Conservation (phyloP, 805 yeast species). For the Candida suzukii region DNA sequence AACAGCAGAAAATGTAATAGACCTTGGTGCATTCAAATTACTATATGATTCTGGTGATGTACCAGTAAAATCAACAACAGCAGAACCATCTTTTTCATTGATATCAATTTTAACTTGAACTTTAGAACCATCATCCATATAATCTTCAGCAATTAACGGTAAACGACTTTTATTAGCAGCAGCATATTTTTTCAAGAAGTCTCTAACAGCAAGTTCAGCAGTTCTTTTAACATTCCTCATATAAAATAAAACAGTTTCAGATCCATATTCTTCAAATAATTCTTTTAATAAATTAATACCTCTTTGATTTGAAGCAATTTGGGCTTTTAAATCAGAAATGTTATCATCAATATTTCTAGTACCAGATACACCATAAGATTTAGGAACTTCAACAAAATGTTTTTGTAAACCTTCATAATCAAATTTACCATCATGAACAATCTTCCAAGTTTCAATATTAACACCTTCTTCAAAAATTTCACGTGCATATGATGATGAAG, state of each 20-base stretch:
- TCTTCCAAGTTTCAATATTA: constrained; percentile 66
- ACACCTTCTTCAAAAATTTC: constrained; percentile 89
- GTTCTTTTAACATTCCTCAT: constrained; percentile 79
- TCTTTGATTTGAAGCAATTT: constrained; percentile 80
- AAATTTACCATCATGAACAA: constrained; percentile 68
- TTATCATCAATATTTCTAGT: constrained; percentile 80
- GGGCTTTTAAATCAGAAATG: constrained; percentile 77
- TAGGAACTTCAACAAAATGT: constrained; percentile 66
- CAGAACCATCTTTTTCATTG: constrained; percentile 35
- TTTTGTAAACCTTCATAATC: constrained; percentile 64
- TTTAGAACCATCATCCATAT: constrained; percentile 75
- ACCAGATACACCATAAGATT: constrained; percentile 82
- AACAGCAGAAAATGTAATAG: constrained; percentile 84
- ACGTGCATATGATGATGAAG: constrained; percentile 90
- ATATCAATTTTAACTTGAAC: constrained; percentile 42
- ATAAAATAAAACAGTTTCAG: constrained; percentile 54
- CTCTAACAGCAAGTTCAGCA: constrained; percentile 63
- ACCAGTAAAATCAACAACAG: constrained; percentile 77
- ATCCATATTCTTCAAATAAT: constrained; percentile 56
- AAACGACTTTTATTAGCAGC: constrained; percentile 27
- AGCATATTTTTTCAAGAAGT: constrained; percentile 39
- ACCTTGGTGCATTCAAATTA: constrained; percentile 87
- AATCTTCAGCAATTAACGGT: constrained; percentile 45
- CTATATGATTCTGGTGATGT: constrained; percentile 83
- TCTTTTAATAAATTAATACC: constrained; percentile 63